Base-by-base conservation (phyloP, 2,329 filamentous ascomycete genomes). In the Neofusicoccum parvum region DNA sequence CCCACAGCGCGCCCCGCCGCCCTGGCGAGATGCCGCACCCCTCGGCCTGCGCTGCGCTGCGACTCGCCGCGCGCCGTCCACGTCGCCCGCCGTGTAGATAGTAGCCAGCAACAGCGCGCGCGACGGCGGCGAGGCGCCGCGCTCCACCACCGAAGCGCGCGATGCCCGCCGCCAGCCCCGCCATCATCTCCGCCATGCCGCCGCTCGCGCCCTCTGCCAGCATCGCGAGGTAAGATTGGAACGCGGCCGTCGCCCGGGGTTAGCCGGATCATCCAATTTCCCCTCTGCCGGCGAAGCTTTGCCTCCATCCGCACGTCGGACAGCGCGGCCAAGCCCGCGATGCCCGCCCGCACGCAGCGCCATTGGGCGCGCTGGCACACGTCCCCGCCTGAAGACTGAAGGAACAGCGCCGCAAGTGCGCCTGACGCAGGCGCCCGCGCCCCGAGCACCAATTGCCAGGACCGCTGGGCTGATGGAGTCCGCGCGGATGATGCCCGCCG, bases 261-360 rank as follows among this genome's bases (percentile, higher is more conserved):
- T 34, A 60, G 36, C 56, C 56, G 56, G 56, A 60, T 60, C 56
- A 48, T 60, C 56, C 43, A 41, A 60, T 60, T 60, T 60, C 56
- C 56, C 43, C 56, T 20, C 53, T 43, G 7, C 20, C 36, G 53
- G 53, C 53, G 53, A 58, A 43, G 56, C 41, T 23, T 34, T 45
- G 43, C 43, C 43, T n/a, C 7, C 43, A 45, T 45, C 43, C 14
- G 5, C n/a, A 17, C 9, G 15, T 7, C 27, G 27, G 27, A 32
- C 27, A 32, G 27, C 11, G 43, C 43, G 43, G 43, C 17, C 56
- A 36, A 20, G 50, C 50, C 36, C 50, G 34, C 50, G n/a, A 20
- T 34, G 37, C 34, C 43, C 56, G 15, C 41, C 39, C 56, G 56
- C 56, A 60, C 56, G 27, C 27, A 36, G 41, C 56, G 56, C 56